phyloP scores from a whole-genome alignment of 805 yeast species.

The Ogataea populi-albae region DNA sequence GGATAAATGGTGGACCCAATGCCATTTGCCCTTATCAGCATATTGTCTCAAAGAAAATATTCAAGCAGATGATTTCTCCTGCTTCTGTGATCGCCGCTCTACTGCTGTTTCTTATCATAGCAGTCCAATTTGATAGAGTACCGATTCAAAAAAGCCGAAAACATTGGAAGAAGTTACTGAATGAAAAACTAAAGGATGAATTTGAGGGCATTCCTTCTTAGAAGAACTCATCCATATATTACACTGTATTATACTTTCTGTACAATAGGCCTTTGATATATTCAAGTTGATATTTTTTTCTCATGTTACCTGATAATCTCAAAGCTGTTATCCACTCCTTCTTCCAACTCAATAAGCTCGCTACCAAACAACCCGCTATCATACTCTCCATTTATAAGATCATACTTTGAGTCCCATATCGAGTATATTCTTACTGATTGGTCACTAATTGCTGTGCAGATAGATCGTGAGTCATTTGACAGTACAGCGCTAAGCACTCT shows the following conservation, averaged over 20 bases:
- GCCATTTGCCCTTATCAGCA: constrained; percentile 76
- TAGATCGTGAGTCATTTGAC: constrained; percentile 59
- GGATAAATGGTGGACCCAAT: constrained; percentile 80
- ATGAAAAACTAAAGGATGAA: constrained; percentile 57
- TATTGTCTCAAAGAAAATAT: constrained; percentile 50
- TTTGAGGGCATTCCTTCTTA: constrained; percentile 86
- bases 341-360: constrained; percentile 53
- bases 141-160: constrained; percentile 73
- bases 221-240: constrained; percentile 1
- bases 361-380: constrained; percentile 51
- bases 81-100: constrained; percentile 57
- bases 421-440: constrained; percentile 72
- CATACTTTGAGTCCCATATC: constrained; percentile 57
- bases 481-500: constrained; percentile 64
- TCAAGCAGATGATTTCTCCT: constrained; percentile 64
- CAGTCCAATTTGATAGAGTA: constrained; percentile 54
- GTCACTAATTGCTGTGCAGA: constrained; percentile 78
- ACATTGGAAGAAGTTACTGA: constrained; percentile 57
- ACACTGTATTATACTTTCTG: constrained; percentile 1
- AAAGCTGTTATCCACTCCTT: constrained; percentile 42
- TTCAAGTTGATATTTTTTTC: neutral
- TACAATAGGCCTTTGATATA: constrained; percentile 3
- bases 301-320: constrained; percentile 26
- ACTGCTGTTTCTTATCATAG: constrained; percentile 47
- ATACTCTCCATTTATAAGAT: constrained; percentile 27